These are phyloP conservation scores for Fraxinus greggii DNA, from an alignment of 305 asterid genomes.

Conservation along the genomic window DNA sequence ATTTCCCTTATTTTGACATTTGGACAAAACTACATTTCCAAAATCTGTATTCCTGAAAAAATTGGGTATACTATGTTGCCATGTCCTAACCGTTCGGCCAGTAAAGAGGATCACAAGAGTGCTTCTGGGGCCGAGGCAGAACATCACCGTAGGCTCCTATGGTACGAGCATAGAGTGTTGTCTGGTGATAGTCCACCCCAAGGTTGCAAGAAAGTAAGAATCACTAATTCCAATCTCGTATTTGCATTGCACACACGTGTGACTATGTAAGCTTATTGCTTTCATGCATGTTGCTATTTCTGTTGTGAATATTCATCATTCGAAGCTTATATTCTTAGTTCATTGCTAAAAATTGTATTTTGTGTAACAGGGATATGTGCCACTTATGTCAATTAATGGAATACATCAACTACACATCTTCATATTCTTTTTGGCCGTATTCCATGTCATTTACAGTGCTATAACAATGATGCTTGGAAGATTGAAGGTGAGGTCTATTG, in stretches of 20 bases:
- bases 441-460: slow-evolving; percentile 84
- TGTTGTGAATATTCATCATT: not conserved
- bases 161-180: slow-evolving; percentile 49
- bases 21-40: slow-evolving; percentile 56
- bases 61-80: slow-evolving; percentile 66
- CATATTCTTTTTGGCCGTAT: slow-evolving; percentile 92
- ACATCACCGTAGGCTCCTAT: slow-evolving; percentile 71
- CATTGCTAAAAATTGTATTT: not conserved
- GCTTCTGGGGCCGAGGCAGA: slow-evolving; percentile 6
- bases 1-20: slow-evolving; percentile 63
- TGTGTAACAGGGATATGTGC: slow-evolving; percentile 60
- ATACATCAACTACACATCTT: slow-evolving; percentile 95
- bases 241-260: not conserved
- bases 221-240: not conserved
- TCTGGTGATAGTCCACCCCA: slow-evolving; percentile 36
- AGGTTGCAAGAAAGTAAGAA: slow-evolving; percentile 49
- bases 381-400: slow-evolving; percentile 72
- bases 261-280: not conserved
- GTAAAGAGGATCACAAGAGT: not conserved
- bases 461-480: slow-evolving; percentile 84
- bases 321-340: not conserved
- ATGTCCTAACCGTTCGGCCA: slow-evolving; percentile 24
- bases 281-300: not conserved
- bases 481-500: slow-evolving; percentile 53
- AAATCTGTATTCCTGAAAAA: slow-evolving; percentile 48